Conservation (phyloP, 1,284 basidiomycete genomes). For the Cryptococcus floricola region DNA sequence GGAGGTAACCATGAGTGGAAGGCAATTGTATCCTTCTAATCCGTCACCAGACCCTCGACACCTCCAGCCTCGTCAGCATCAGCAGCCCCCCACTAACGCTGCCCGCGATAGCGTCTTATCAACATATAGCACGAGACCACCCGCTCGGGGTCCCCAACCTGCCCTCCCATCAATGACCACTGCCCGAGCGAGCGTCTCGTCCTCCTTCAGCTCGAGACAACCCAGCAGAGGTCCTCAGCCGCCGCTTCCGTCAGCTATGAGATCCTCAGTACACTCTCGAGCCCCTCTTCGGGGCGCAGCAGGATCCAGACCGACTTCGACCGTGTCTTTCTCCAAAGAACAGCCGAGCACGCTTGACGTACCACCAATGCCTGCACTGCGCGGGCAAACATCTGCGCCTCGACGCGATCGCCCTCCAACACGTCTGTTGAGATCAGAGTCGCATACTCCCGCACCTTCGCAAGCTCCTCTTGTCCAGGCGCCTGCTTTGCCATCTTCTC, state of each 20-base stretch:
- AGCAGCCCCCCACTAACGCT: neutral
- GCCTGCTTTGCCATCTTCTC: neutral
- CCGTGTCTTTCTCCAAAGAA: neutral
- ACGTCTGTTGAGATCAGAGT: neutral
- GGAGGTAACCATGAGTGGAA: neutral
- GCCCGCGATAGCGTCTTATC: neutral
- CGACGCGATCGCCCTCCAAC: neutral
- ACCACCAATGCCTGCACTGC: neutral
- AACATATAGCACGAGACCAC: neutral
- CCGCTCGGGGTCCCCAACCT: neutral
- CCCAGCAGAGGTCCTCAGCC: neutral
- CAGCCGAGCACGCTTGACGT: neutral
- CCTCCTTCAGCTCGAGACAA: neutral
- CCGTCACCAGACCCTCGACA: slow-evolving; percentile 6
- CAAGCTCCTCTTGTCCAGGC: neutral
- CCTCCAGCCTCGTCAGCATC: neutral
- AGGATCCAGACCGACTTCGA: neutral
- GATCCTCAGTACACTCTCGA: neutral
- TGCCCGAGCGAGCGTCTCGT: neutral
- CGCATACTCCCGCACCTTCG: neutral
- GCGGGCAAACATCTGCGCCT: neutral
- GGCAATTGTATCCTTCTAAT: neutral
- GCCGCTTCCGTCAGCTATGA: neutral
- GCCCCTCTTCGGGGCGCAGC: neutral
- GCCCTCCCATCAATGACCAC: neutral